A percentile compares a stretch with the other conserved stretches of the same genome.
Conservation (phyloP, 1,284 basidiomycete genomes). For the Tremellales sp. region DNA sequence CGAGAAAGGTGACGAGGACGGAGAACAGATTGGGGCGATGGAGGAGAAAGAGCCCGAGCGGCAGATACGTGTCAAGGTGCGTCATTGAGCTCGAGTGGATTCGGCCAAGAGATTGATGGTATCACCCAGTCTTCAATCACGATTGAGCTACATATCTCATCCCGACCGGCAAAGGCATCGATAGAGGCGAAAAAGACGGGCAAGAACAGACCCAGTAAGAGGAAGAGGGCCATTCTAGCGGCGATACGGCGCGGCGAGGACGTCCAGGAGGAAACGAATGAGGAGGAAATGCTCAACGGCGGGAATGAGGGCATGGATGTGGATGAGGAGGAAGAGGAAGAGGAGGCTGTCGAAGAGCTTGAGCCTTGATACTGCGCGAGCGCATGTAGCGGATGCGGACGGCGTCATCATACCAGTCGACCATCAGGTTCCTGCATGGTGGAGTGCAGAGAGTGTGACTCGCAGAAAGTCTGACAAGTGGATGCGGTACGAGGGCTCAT, state of each 20-base stretch:
- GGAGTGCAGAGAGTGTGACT: too few relatives aligned
- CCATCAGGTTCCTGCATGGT: too few relatives aligned
- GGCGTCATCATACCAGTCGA: too few relatives aligned
- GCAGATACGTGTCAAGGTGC: constrained; percentile 15
- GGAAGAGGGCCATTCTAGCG: neutral
- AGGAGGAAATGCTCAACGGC: constrained; percentile 31
- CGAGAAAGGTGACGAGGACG: constrained; percentile 49
- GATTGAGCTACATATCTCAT: constrained; percentile 17
- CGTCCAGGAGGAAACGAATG: neutral
- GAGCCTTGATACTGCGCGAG: neutral
- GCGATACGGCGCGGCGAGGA: neutral
- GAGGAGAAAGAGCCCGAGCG: constrained; percentile 20
- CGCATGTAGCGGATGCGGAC: neutral
- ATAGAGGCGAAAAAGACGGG: neutral
- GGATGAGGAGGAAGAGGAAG: constrained; percentile 40
- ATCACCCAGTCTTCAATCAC: constrained; percentile 17
- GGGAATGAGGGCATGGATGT: constrained; percentile 44
- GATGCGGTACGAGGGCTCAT: too few relatives aligned
- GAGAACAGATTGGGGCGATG: constrained; percentile 12
- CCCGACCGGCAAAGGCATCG: neutral
- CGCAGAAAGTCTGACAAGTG: too few relatives aligned
- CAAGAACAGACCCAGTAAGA: constrained; percentile 10
- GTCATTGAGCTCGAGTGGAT: constrained; percentile 2
- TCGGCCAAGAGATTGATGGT: neutral
- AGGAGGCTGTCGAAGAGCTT: constrained; percentile 17